Base-by-base conservation (phyloP, 2,329 filamentous ascomycete genomes). In the Aspergillus ibericus region DNA sequence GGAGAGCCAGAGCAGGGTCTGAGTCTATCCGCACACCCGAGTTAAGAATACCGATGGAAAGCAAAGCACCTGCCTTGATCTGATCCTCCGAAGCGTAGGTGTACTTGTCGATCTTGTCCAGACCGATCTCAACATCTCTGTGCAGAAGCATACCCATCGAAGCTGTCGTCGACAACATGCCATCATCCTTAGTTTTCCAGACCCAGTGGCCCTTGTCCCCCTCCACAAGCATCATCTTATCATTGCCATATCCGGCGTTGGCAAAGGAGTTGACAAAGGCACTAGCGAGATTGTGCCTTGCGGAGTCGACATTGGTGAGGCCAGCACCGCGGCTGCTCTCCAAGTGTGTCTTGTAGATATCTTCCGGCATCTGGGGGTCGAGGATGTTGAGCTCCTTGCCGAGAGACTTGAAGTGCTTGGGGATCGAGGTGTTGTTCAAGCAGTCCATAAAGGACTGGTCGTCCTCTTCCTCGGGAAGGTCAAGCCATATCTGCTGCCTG, bases 311-410 rank as follows among this genome's bases (percentile, higher is more conserved):
- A 72, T 97, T 97, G 10, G 93, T 97, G 78, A 96, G 85, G 35
- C 92, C 93, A 22, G 92, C 91, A 54, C 96, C 95, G 61, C 96
- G 87, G 69, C 89, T 96, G 79, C 91, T 98, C 78, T 99, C 95
- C 5, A 99, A 85, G 77, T 99, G 95, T 72, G 92, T 96, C 82
- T 99, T 99, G 85, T 99, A 99, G 69, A 99, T 99, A 70, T 99
- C 96, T 73, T 99, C 95, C 0, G 93, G 96, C 44, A 91, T 91
- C 81, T 97, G 98, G 35, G 95, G 95, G 63, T 99, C 95, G 42
- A 98, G 82, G 53, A 99, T 93, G 76, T 99, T 98, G 55, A 99
- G 83, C 75, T 99, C 95, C 78, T 97, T 97, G 58, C 88, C 96
- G 32, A 99, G 82, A 5, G 90, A 86, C 77, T 96, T 96, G 84